Evolutionary conservation across 768 basidiomycete genomes (phyloP).

Genomic region (Amanita pallidorosea): DNA sequence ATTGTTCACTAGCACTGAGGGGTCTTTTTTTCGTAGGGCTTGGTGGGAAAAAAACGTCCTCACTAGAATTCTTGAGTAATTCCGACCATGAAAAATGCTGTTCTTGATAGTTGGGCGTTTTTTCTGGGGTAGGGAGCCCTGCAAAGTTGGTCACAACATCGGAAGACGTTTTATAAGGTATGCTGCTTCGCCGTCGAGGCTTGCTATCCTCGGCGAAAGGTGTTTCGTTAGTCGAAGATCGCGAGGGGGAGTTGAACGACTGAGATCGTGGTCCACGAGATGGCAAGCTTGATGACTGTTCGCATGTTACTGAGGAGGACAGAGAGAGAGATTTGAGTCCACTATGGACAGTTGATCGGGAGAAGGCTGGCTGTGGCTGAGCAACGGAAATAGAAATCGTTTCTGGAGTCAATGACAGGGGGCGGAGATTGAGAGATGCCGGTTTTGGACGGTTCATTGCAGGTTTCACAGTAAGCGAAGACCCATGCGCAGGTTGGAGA

Average conservation of each 20-base stretch:
- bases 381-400: constrained; percentile 23
- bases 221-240: constrained; percentile 16
- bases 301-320: constrained; percentile 16
- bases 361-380: constrained; percentile 40
- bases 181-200: constrained; percentile 51
- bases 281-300: constrained; percentile 15
- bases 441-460: constrained; percentile 47
- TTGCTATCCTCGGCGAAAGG: constrained; percentile 22
- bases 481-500: background rate
- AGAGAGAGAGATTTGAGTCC: constrained; percentile 47
- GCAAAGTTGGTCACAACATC: constrained; percentile 21
- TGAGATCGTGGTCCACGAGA: constrained; percentile 19
- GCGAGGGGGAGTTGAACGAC: constrained; percentile 22
- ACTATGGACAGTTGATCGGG: constrained; percentile 36
- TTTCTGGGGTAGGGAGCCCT: constrained; percentile 62
- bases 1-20: constrained; percentile 65
- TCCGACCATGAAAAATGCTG: constrained; percentile 27
- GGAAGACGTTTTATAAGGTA: constrained; percentile 54
- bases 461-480: constrained; percentile 15
- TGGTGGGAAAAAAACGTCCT: constrained; percentile 33
- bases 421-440: constrained; percentile 55
- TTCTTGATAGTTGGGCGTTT: constrained; percentile 49
- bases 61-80: constrained; percentile 20
- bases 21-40: constrained; percentile 32
- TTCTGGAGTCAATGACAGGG: constrained; percentile 58